Evolutionary conservation across 2,329 filamentous ascomycete genomes (phyloP).

Genomic region (Davidsoniella virescens): DNA sequence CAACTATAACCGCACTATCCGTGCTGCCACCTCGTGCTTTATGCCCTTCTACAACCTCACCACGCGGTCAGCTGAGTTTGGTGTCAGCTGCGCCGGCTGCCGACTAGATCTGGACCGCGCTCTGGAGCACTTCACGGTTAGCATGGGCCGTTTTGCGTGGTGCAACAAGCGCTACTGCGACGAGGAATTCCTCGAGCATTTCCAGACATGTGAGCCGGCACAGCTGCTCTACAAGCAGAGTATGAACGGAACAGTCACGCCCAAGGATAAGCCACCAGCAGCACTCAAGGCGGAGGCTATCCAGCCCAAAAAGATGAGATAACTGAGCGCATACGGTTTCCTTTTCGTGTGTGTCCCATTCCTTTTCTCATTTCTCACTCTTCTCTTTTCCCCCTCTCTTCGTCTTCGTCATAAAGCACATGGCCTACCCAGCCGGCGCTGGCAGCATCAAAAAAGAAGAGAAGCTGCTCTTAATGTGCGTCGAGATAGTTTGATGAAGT

Average conservation of each 20-base stretch:
- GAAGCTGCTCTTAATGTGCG: too few species aligned
- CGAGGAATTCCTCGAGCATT: constrained; percentile 1
- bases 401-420: too few species aligned
- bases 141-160: background rate
- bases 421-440: too few species aligned
- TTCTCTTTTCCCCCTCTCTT: background rate
- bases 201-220: background rate
- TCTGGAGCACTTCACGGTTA: background rate
- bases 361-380: background rate
- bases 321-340: background rate
- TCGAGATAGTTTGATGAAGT: too few species aligned
- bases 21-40: background rate
- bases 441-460: too few species aligned
- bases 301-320: background rate
- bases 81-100: constrained; percentile 4
- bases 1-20: background rate
- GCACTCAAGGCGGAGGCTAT: background rate
- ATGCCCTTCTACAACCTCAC: background rate
- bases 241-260: background rate
- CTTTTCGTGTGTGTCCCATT: background rate
- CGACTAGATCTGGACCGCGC: background rate
- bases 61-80: background rate
- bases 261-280: background rate
- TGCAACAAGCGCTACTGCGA: constrained; percentile 3
- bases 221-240: background rate